phyloP scores from a whole-genome alignment of 306 rosid species.

The Cucurbita pepo region DNA sequence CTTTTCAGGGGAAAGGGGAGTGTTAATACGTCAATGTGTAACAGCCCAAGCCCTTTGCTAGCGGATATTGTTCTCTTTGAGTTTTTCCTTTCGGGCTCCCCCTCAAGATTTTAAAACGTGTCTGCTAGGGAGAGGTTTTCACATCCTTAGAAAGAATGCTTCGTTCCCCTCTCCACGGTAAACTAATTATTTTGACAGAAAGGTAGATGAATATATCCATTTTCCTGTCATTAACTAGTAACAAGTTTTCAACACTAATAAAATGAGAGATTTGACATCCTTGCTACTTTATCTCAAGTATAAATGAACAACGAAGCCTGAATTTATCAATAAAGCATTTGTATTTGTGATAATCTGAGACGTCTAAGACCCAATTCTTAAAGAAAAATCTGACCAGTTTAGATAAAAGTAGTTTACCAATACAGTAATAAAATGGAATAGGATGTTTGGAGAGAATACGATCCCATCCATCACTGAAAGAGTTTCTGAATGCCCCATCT shows the following conservation, averaged over 20 bases:
- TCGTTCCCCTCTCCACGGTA: neutral
- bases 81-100: no score
- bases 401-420: slow-evolving; percentile 42
- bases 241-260: neutral
- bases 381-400: neutral
- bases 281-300: neutral
- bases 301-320: neutral
- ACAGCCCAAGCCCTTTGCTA: no score
- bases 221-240: neutral
- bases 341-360: neutral
- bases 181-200: neutral
- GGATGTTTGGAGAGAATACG: slow-evolving; percentile 88
- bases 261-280: neutral
- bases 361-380: neutral
- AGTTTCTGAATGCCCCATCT: slow-evolving; percentile 87
- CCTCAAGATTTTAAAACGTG: no score
- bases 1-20: neutral
- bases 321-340: neutral
- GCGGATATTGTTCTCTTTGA: no score
- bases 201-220: neutral
- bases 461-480: slow-evolving; percentile 96
- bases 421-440: slow-evolving; percentile 85
- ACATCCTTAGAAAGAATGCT: no score
- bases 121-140: no score
- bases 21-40: neutral